Base-by-base conservation (phyloP, 2,329 filamentous ascomycete genomes). In the Colletotrichum orbiculare region DNA sequence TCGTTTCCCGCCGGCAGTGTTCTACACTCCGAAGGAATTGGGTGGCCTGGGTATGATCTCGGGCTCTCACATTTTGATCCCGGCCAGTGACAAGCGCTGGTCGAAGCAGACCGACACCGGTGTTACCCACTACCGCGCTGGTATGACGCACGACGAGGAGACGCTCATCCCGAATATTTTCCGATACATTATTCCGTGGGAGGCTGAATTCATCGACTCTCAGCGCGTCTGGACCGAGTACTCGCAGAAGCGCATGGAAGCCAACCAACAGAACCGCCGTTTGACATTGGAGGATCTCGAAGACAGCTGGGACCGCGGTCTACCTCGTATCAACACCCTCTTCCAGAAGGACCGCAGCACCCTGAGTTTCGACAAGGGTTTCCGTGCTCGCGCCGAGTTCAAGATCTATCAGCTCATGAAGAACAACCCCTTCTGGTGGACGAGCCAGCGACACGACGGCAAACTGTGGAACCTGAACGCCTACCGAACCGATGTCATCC, bases 341-440 rank as follows among this genome's bases (percentile, higher is more conserved):
- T 99, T 99, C 88, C 96, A 99, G 77, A 99, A 99, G 78, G 96
- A 99, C 72, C 87, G 96, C 73, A 97, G 94, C 77, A 99, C 96
- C 0, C 85, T 99, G 68, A 97, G 93, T 73, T 99, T 99, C 74
- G 96, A 99, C 82, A 99, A 99, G 81, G 96, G 96, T 59, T 99
- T 98, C 89, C 91, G 96, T 71, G 90, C 94, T 12, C 87, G 96
- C 58, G 93, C 95, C 10, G 96, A 99, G 77, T 99, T 99, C 84
- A 99, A 99, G 84, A 90, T 96, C 37, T 99, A 98, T 75, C 95
- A 98, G 77, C 84, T 98, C 66, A 98, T 99, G 95, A 97, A 97
- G 87, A 96, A 91, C 79, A 97, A 98, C 75, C 96, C 96, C 0
- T 98, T 98, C 84, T 97, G 94, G 94, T 99, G 96, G 96, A 99